Evolutionary conservation across 805 yeast genomes (phyloP).

Genomic region (Metschnikowia lochheadii): DNA sequence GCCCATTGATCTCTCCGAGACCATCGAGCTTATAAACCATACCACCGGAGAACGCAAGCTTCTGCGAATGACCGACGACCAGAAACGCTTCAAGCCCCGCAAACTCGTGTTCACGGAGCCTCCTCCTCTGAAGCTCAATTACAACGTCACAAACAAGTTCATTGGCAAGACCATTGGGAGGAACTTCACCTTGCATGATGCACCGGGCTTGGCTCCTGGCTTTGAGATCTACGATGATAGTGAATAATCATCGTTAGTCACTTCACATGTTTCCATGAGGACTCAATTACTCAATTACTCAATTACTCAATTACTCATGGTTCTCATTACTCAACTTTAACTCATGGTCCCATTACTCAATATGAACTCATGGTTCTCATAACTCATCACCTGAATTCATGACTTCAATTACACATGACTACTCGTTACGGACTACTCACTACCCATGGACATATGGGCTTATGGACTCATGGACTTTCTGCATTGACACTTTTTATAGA

Average conservation of each 20-base stretch:
- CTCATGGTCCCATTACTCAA: no score
- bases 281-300: no score
- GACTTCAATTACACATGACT: no score
- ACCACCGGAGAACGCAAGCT: slow-evolving; percentile 14
- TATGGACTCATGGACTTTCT: no score
- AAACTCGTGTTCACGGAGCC: slow-evolving; percentile 16
- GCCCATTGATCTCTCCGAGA: slow-evolving; percentile 12
- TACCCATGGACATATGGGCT: no score
- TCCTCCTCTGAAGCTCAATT: slow-evolving; percentile 8
- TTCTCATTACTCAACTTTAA: no score
- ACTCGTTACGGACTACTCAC: no score
- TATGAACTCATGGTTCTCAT: no score
- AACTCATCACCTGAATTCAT: no score
- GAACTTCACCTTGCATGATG: slow-evolving; percentile 13
- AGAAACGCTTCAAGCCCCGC: slow-evolving; percentile 13
- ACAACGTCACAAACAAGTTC: slow-evolving; percentile 14
- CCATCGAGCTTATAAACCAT: slow-evolving; percentile 14
- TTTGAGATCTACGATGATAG: slow-evolving; percentile 15
- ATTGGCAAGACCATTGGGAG: slow-evolving; percentile 16
- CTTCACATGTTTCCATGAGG: no score
- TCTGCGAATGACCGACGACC: slow-evolving; percentile 11
- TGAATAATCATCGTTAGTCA: no score
- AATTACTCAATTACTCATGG: no score
- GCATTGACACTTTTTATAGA: background rate
- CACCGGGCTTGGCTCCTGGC: slow-evolving; percentile 11